Evolutionary conservation across 495 filamentous ascomycete species (phyloP).

Genomic region (Trichoderma virens): DNA sequence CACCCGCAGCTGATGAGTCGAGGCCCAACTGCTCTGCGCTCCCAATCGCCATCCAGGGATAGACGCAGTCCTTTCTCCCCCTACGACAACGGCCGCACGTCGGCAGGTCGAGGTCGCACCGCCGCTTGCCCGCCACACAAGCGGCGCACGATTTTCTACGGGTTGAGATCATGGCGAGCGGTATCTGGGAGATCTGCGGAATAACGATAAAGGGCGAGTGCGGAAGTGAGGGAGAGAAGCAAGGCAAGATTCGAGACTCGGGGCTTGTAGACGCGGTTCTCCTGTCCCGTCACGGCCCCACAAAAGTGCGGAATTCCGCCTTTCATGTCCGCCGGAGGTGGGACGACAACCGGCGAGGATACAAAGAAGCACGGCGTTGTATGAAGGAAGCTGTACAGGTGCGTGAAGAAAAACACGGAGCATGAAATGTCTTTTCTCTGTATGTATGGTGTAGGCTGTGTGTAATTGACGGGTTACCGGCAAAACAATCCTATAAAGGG

Average conservation of each 20-base stretch:
- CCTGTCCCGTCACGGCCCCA: neutral
- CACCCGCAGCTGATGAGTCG: neutral
- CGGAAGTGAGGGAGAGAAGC: neutral
- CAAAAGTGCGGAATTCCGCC: neutral
- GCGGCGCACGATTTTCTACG: neutral
- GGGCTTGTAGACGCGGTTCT: neutral
- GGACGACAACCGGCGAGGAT: too few relatives aligned
- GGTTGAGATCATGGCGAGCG: neutral
- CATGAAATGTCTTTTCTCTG: too few relatives aligned
- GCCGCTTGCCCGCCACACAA: constrained; percentile 2
- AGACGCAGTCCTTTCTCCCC: neutral
- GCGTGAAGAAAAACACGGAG: too few relatives aligned
- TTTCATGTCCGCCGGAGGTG: too few relatives aligned
- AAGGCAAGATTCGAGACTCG: neutral
- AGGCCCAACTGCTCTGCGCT: neutral
- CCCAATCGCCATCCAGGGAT: neutral
- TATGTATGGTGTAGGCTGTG: neutral
- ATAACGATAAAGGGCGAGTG: neutral
- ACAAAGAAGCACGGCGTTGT: too few relatives aligned
- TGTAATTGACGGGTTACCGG: too few relatives aligned
- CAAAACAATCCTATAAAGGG: too few relatives aligned
- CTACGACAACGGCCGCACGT: neutral
- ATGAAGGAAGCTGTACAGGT: neutral
- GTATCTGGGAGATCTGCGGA: neutral
- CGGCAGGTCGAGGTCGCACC: constrained; percentile 5